phyloP scores from a whole-genome alignment of 176 grass and related monocot species.

The Rhipidocladum racemiflorum region DNA sequence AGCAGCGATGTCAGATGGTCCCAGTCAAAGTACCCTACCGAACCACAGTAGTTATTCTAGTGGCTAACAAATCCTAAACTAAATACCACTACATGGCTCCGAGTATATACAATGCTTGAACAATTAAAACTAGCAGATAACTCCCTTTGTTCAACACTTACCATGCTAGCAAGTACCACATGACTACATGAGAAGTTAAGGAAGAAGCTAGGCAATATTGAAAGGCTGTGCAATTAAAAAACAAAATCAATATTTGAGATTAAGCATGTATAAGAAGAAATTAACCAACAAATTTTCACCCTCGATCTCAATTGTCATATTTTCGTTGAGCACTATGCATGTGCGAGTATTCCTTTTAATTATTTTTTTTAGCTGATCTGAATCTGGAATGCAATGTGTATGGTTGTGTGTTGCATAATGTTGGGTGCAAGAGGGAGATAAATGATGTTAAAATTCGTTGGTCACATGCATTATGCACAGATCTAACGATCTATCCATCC shows the following conservation, averaged over 20 bases:
- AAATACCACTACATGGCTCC: not conserved
- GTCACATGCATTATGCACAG: slow-evolving; percentile 52
- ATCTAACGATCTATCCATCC: slow-evolving; percentile 37
- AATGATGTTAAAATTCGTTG: slow-evolving; percentile 49
- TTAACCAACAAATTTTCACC: not conserved
- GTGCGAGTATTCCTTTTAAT: slow-evolving; percentile 21
- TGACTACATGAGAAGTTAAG: not conserved
- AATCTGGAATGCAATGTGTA: slow-evolving; percentile 26
- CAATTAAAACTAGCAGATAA: not conserved
- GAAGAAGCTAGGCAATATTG: slow-evolving; percentile 4
- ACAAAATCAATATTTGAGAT: not conserved
- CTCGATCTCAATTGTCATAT: not conserved
- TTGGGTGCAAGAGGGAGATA: slow-evolving; percentile 22
- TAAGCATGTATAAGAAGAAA: not conserved
- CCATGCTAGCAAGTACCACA: not conserved
- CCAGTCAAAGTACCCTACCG: slow-evolving; percentile 34
- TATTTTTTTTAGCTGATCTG: slow-evolving; percentile 34
- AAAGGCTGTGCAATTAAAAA: not conserved
- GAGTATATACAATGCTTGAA: not conserved
- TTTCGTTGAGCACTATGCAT: not conserved
- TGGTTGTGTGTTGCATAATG: slow-evolving; percentile 21
- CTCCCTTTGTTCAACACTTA: not conserved
- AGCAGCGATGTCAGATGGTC: slow-evolving; percentile 35
- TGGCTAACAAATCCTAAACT: not conserved
- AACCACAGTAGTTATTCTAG: slow-evolving; percentile 2